phyloP scores from a whole-genome alignment of 139 green algal species.

The Picochlorum sp. region DNA sequence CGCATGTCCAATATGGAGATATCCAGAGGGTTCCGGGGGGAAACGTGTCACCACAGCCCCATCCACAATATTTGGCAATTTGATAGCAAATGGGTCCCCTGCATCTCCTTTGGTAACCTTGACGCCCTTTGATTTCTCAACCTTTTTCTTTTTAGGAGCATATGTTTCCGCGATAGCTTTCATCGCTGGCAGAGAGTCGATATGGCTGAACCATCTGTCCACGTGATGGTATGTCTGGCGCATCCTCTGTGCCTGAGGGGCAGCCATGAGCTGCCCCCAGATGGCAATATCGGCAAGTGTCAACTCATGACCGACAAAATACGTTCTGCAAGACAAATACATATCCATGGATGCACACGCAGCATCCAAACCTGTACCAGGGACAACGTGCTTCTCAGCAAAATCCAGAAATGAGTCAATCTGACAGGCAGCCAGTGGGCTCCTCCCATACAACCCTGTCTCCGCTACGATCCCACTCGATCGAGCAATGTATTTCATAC shows the following conservation, averaged over 20 bases:
- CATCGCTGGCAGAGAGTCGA: slow-evolving; percentile 29
- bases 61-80: slow-evolving; percentile 58
- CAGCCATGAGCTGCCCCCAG: slow-evolving; percentile 70
- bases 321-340: slow-evolving; percentile 74
- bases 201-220: slow-evolving; percentile 58
- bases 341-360: slow-evolving; percentile 47
- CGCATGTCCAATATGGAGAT: slow-evolving; percentile 94
- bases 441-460: background rate
- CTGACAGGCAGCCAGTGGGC: slow-evolving; percentile 43
- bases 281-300: slow-evolving; percentile 75
- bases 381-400: slow-evolving; percentile 34
- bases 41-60: slow-evolving; percentile 96
- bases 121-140: slow-evolving; percentile 16
- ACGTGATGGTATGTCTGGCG: slow-evolving; percentile 56
- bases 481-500: slow-evolving; percentile 59
- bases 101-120: slow-evolving; percentile 23
- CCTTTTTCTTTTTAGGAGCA: slow-evolving; percentile 26
- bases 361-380: slow-evolving; percentile 53
- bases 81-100: slow-evolving; percentile 73
- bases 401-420: slow-evolving; percentile 83
- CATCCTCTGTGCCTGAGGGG: slow-evolving; percentile 62
- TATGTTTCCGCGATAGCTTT: slow-evolving; percentile 31
- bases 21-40: slow-evolving; percentile 92
- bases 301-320: slow-evolving; percentile 66
- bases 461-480: slow-evolving; percentile 7